Base-by-base conservation (phyloP, 306 rosid species). In the Vicia sativa region DNA sequence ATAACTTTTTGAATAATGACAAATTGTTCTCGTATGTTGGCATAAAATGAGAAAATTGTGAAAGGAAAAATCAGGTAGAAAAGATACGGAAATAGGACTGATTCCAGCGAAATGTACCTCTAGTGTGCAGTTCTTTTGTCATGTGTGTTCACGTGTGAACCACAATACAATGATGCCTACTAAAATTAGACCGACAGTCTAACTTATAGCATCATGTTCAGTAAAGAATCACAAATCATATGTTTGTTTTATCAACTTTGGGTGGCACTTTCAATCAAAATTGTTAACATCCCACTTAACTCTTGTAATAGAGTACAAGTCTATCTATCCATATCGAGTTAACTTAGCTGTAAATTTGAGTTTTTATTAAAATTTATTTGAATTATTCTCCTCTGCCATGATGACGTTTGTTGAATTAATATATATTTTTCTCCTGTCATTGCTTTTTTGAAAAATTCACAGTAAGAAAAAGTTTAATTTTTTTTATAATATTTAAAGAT, bases 121-220 rank as follows among this genome's bases (percentile, higher is more conserved):
- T 34, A 37, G 42, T 28, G 16, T 42, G 55, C 3, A 1, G 7
- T 7, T 45, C 18, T 45, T 7, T 45, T 53, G 14, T 59, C 68
- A 55, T 56, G 79, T 79, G 79, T 64, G 34, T 53, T 74, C 83
- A 74, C 76, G 59, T 74, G 79, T 54, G 29, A 53, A 54, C 45
- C 38, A 53, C 69, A 6, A 16, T 35, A 59, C 25, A 14, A 35
- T 35, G 65, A 55, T 18, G 19, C 45, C 39, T 56, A 56, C 28
- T 19, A 26, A 7, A 21, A 9, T 62, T n/a, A 55, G 70, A 73
- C 75, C 70, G 67, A 67, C 75, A 61, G 50, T 42, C 45, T 43
- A 53, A 62, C 53, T 44, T 53, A 0, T 5, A 6, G 38, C 68
- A 70, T 54, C 45, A 62, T 70, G 67, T 54, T 76, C 61, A 25